Base-by-base conservation (phyloP, 176 grass and related monocot genomes). In the Raddia distichophylla region DNA sequence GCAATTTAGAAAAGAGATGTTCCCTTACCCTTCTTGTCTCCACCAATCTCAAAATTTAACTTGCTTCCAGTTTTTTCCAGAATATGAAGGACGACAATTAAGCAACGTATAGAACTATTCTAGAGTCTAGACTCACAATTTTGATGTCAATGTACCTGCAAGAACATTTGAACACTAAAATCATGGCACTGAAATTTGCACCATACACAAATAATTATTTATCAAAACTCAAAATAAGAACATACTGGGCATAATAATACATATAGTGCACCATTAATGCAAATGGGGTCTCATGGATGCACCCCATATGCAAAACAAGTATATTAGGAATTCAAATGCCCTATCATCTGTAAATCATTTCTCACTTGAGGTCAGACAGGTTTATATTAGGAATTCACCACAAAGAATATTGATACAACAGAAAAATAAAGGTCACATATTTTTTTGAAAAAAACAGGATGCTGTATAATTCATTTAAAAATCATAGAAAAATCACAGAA, bases 161-260 rank as follows among this genome's bases (percentile, higher is more conserved):
- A 15, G 61, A 52, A 33, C 15, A 18, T 16, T 80, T 49, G 16
- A 15, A 44, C 0, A 53, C 4, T 19, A 51, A 42, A 63, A 42
- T 54, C 18, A 70, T 69, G 37, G 34, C 22, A 10, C 33, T 7
- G 13, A 16, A 80, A 54, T 16, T 14, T 50, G 10, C 15, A 63
- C 37, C 57, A 82, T 16, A 62, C 13, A 79, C 32, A 50, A 27
- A 53, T 37, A 43, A 67, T 27, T 67, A 67, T 53, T 44, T 44
- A 56, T 20, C 18, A 3, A 44, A n/a, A 67, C 10, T 5, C 8
- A 3, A 67, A 78, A 73, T 8, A 73, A 10, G 6, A 57, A 59
- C 9, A 64, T 43, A 33, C 33, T 75, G 40, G 65, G 11, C 47
- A 71, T 15, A 3, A 19, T 37, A 68, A 80, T 43, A 79, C 45